A percentile compares a stretch with the other conserved stretches of the same genome.
phyloP scores from a whole-genome alignment of 2,329 filamentous ascomycete genomes.

The Paraphaeosphaeria minitans region DNA sequence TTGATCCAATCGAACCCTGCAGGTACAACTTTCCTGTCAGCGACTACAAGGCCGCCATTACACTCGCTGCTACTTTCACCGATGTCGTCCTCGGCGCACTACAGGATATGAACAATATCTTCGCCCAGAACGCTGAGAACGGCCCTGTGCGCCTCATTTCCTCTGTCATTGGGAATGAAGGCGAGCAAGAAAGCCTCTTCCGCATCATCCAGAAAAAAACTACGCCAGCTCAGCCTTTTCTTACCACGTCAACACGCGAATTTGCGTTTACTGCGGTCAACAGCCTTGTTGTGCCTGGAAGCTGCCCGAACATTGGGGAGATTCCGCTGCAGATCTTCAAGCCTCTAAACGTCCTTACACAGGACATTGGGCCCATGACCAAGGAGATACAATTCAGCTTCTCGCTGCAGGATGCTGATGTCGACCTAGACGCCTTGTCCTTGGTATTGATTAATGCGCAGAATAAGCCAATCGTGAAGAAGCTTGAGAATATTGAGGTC shows the following conservation, averaged over 20 bases:
- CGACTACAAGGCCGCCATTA: constrained; percentile 63
- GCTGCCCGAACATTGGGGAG: constrained; percentile 61
- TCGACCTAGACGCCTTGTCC: constrained; percentile 17
- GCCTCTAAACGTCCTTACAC: constrained; percentile 54
- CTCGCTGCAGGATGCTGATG: constrained; percentile 24
- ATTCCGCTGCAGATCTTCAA: constrained; percentile 61
- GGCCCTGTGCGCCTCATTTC: constrained; percentile 62
- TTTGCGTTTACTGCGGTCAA: constrained; percentile 70
- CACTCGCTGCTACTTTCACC: constrained; percentile 69
- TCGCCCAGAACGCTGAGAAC: constrained; percentile 61
- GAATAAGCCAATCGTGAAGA: constrained; percentile 51
- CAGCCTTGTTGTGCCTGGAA: constrained; percentile 62
- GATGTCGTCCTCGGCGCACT: constrained; percentile 71
- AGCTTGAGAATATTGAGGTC: constrained; percentile 50
- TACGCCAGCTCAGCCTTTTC: constrained; percentile 68
- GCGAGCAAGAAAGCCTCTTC: constrained; percentile 74
- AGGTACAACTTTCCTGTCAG: constrained; percentile 67
- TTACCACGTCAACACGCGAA: constrained; percentile 65
- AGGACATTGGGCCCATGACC: constrained; percentile 49
- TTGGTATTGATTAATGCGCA: constrained; percentile 48
- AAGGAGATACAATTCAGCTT: constrained; percentile 60
- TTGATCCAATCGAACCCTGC: constrained; percentile 64
- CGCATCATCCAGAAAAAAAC: constrained; percentile 61
- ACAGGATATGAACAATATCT: constrained; percentile 64
- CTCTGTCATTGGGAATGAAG: constrained; percentile 72